Evolutionary conservation across 2,329 filamentous ascomycete genomes (phyloP).

Genomic region (Cladophialophora psammophila): DNA sequence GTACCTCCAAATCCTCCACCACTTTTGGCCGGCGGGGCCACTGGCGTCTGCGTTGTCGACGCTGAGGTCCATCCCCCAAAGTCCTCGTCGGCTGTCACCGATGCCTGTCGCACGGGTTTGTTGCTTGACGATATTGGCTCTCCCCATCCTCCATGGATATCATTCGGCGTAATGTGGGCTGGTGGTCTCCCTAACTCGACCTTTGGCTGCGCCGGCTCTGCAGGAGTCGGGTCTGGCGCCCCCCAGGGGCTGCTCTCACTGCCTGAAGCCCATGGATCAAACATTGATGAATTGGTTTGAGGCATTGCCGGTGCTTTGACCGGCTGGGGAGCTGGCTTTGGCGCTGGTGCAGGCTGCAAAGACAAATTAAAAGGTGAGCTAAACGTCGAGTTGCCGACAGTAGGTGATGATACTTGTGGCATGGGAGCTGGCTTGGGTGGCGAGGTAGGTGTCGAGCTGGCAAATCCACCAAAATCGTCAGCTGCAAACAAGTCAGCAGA

Average conservation of each 20-base stretch:
- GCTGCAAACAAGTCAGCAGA: constrained; percentile 40
- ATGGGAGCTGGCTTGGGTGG: constrained; percentile 46
- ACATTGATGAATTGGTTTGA: constrained; percentile 48
- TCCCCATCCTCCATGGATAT: constrained; percentile 73
- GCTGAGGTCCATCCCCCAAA: constrained; percentile 94
- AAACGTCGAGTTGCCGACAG: constrained; percentile 44
- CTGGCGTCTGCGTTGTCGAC: constrained; percentile 56
- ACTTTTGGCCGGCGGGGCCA: constrained; percentile 26
- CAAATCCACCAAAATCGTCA: constrained; percentile 42
- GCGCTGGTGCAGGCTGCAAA: constrained; percentile 53
- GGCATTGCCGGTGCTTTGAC: constrained; percentile 45
- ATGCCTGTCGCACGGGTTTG: constrained; percentile 58
- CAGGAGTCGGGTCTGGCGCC: constrained; percentile 63
- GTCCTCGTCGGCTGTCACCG: constrained; percentile 87
- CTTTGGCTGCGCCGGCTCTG: constrained; percentile 34
- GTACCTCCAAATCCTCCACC: constrained; percentile 39
- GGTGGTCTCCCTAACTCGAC: constrained; percentile 48
- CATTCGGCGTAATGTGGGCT: constrained; percentile 61
- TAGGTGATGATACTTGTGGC: constrained; percentile 43
- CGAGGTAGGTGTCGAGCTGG: constrained; percentile 37
- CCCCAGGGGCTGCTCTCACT: constrained; percentile 76
- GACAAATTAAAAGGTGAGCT: constrained; percentile 86
- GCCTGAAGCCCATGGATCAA: constrained; percentile 77
- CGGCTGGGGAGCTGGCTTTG: constrained; percentile 45
- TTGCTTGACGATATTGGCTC: constrained; percentile 48